Base-by-base conservation (phyloP, 352 stramenopile species). In the Phytopythium aichiense region DNA sequence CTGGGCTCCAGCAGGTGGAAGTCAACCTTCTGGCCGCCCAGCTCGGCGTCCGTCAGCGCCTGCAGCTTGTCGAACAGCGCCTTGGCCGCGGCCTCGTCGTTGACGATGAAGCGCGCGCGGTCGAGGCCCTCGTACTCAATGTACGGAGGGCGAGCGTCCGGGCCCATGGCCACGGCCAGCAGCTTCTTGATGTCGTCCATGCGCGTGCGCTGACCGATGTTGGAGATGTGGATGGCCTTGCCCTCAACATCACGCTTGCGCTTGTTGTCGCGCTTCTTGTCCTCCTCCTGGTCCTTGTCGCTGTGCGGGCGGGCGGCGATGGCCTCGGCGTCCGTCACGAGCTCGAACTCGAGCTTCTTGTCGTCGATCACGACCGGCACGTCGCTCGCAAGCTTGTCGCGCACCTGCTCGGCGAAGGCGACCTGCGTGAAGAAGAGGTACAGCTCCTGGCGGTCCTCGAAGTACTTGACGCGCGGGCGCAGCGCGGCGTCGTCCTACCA, bases 131-230 rank as follows among this genome's bases (percentile, higher is more conserved):
- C 77, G 66, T 88, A 95, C 64, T 92, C 81, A 51, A 95, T 83
- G 67, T 83, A 95, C 22, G 84, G 87, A 50, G 80, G 78, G 43
- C 81, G 81, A 38, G 58, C 60, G 5, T 65, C 62, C 3, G 79
- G 63, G 30, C 79, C 78, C 63, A 87, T 73, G 33, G 78, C 84
- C 1, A 63, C 70, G 7, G 78, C 73, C 49, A 96, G 61, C 4
- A 93, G 68, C 66, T 93, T 82, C 79, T 95, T 94, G 56, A 94
- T 90, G 61, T 95, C 86, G 62, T 89, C 77, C 46, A 94, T 68
- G 46, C 80, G 81, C 43, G 90, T 84, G 38, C 77, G 76, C 45
- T 63, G 74, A 35, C 79, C 83, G 49, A 95, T 88, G 72, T 91
- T 88, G 22, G 85, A 89, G 61, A 95, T 90, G 70, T 89, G 76